Conservation (phyloP, 495 filamentous ascomycete species). For the Aspergillus homomorphus region DNA sequence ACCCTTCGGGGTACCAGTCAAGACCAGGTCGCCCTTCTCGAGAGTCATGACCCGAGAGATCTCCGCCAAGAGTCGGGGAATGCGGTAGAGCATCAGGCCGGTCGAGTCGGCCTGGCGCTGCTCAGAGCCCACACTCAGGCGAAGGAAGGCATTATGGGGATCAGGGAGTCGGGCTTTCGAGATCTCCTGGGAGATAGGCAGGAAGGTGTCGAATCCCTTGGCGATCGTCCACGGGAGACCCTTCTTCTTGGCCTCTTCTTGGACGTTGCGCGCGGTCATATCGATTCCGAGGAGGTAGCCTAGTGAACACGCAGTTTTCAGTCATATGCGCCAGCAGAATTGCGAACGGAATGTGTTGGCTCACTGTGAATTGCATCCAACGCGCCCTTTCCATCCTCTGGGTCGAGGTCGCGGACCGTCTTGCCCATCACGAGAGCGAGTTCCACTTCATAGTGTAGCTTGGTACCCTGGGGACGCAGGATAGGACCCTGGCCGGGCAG, state of each 20-base stretch:
- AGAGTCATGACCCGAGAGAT: conserved; percentile 93
- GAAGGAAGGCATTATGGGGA: conserved; percentile 83
- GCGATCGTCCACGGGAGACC: conserved; percentile 93
- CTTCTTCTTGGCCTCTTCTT: conserved; percentile 95
- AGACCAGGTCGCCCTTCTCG: conserved; percentile 83
- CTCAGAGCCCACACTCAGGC: conserved; percentile 73
- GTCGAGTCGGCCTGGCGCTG: conserved; percentile 80
- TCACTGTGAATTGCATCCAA: conserved; percentile 50
- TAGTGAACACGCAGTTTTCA: conserved; percentile 21
- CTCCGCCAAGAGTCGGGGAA: conserved; percentile 83
- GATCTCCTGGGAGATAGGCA: conserved; percentile 77
- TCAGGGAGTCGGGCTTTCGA: conserved; percentile 73
- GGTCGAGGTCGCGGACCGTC: conserved; percentile 67
- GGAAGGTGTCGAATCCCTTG: conserved; percentile 97
- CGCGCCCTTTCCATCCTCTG: conserved; percentile 52
- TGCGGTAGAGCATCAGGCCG: conserved; percentile 84
- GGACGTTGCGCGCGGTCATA: conserved; percentile 90
- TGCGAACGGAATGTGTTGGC: conserved; percentile 11
- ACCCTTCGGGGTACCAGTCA: conserved; percentile 96
- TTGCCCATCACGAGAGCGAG: conserved; percentile 84
- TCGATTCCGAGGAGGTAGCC: conserved; percentile 85
- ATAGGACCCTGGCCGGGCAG: conserved; percentile 76
- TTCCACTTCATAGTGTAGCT: conserved; percentile 94
- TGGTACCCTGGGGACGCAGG: conserved; percentile 74
- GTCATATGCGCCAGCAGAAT: neutral